phyloP scores from a whole-genome alignment of 257 asterid species.

The Lavandula angustifolia region DNA sequence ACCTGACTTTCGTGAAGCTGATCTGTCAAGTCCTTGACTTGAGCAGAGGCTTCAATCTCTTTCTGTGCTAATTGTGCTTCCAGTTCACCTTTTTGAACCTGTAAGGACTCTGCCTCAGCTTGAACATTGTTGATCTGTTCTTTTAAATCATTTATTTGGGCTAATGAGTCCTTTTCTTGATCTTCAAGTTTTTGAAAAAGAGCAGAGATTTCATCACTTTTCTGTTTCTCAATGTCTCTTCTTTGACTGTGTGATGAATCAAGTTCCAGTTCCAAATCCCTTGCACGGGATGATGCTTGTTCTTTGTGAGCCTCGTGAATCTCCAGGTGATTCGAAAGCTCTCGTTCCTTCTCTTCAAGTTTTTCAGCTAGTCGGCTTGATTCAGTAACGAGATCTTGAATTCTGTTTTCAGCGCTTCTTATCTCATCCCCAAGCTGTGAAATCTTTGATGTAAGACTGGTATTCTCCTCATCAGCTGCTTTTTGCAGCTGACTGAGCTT shows the following conservation, averaged over 20 bases:
- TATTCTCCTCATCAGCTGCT: conserved; percentile 47
- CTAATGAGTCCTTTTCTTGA: conserved; percentile 49
- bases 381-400: conserved; percentile 50
- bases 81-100: conserved; percentile 45
- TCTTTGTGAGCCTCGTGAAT: conserved; percentile 70
- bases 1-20: conserved; percentile 47
- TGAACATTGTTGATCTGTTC: conserved; percentile 45
- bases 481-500: conserved; percentile 31
- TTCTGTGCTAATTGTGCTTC: conserved; percentile 51
- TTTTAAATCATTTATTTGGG: conserved; percentile 52
- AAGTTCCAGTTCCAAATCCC: conserved; percentile 72
- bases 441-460: conserved; percentile 29
- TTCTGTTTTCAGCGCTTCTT: conserved; percentile 42
- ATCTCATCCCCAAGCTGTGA: conserved; percentile 45
- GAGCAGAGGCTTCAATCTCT: conserved; percentile 47
- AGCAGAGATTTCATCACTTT: conserved; percentile 56
- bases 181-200: conserved; percentile 59
- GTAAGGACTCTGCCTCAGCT: conserved; percentile 55
- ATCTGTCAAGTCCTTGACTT: conserved; percentile 46
- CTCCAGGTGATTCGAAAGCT: conserved; percentile 60
- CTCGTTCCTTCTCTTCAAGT: conserved; percentile 61
- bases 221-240: conserved; percentile 64
- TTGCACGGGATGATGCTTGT: conserved; percentile 51
- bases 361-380: conserved; percentile 46
- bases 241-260: conserved; percentile 54